Percentiles rank a stretch among this genome's conserved stretches.
Evolutionary conservation across 2,329 filamentous ascomycete species (phyloP).

Genomic region (Claviceps purpurea): DNA sequence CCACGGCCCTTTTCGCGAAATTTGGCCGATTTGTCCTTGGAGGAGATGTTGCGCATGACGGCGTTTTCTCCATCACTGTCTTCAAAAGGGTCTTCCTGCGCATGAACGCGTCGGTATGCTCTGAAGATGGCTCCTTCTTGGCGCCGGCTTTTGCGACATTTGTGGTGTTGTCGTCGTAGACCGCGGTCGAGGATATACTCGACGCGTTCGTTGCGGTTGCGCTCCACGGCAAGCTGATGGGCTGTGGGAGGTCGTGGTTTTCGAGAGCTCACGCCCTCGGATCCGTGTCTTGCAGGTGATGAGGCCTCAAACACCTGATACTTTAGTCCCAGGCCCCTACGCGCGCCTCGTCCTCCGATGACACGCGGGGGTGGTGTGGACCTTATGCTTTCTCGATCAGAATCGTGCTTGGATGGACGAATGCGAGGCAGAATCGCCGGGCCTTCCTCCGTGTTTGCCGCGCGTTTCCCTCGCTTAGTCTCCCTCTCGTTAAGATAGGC

Average conservation of each 20-base stretch:
- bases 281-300: slow-evolving; percentile 41
- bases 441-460: slow-evolving; percentile 34
- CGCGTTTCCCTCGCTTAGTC: slow-evolving; percentile 38
- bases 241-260: slow-evolving; percentile 66
- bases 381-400: slow-evolving; percentile 30
- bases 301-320: slow-evolving; percentile 48
- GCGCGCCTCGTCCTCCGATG: slow-evolving; percentile 12
- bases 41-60: slow-evolving; percentile 18
- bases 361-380: slow-evolving; percentile 28
- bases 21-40: slow-evolving; percentile 14
- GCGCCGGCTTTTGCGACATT: slow-evolving; percentile 46
- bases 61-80: slow-evolving; percentile 49
- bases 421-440: slow-evolving; percentile 49
- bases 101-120: slow-evolving; percentile 49
- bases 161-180: slow-evolving; percentile 51
- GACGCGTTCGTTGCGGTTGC: slow-evolving; percentile 66
- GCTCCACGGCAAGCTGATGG: slow-evolving; percentile 69
- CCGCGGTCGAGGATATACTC: slow-evolving; percentile 70
- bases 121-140: slow-evolving; percentile 54
- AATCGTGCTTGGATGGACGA: slow-evolving; percentile 47
- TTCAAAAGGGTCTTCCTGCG: slow-evolving; percentile 40
- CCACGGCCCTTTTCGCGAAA: slow-evolving; percentile 46
- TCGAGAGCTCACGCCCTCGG: slow-evolving; percentile 41
- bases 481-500: slow-evolving; percentile 51
- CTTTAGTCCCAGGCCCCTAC: slow-evolving; percentile 31